Evolutionary conservation across 768 basidiomycete genomes (phyloP), one percentile per base, ranked within the genome.

Genomic region (Mycena rosella): DNA sequence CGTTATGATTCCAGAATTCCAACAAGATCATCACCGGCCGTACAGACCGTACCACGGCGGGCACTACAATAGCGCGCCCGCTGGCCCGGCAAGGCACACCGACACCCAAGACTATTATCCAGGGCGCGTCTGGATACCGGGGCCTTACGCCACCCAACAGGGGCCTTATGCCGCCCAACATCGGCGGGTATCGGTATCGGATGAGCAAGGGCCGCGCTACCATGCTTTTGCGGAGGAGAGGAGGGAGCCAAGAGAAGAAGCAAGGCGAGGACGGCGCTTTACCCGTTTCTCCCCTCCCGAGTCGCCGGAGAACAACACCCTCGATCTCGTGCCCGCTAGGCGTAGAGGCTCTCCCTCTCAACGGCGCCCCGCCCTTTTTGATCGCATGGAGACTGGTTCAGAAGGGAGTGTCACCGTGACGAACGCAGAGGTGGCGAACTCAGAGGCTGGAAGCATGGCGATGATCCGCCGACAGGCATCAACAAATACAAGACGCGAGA

Each of bases 281-380:
- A 63, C 61, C 14, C 67, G 58, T 48, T 68, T 68, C 57, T 68
- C 62, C 7, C 56, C 67, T 20, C 67, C 67, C 32, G 26, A 18
- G n/a, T 40, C 61, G 24, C 42, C 57, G 27, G 62, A n/a, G 32
- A 52, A 54, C 27, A 32, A n/a, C 20, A 30, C 8, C 17, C 57
- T 60, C 22, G 61, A 54, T 55, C 55, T 67, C 40, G 61, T 63
- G 13, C 51, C 44, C 38, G 38, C 55, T 17, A 27, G 14, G 3
- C 57, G 15, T 15, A 20, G 52, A 30, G 45, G 20, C 27, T 36
- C 59, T n/a, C 55, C 30, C 34, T 52, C 22, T 18, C 36, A 38
- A 10, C 11, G 22, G 14, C 40, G 55, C 22, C 5, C 2, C 29
- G 14, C 63, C 13, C 63, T 13, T 30, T 29, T 30, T 40, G 55